Evolutionary conservation across 2,329 filamentous ascomycete species (phyloP), one percentile per base, ranked within the genome.

Genomic region (Cytospora piceae): DNA sequence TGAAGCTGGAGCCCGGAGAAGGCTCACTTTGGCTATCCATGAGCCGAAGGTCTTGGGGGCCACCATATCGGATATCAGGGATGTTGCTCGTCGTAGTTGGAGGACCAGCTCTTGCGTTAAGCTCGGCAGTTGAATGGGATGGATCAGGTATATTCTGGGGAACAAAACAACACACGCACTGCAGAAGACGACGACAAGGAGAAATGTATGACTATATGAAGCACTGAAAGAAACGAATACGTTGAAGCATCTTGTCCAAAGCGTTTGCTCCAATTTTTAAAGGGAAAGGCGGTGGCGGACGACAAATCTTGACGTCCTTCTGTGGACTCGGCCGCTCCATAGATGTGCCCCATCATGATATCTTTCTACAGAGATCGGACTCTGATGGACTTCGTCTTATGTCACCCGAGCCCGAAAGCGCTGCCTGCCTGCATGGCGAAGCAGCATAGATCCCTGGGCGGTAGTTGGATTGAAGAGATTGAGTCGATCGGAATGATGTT

Each of bases 181-280:
- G 20, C 34, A 29, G 39, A 51, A 12, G 4, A 32, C 29, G 15
- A 51, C n/a, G 15, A 62, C 22, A 17, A 49, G 37, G 22, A 62
- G 53, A 27, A 29, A 22, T 20, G 20, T 39, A n/a, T 46, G 17
- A 15, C 31, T 27, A n/a, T 39, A 14, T 24, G 11, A 27, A 52
- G 42, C 7, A 11, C 22, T 22, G 22, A 22, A 39, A 34, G 22
- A 52, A 17, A 37, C 22, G 12, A 17, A 24, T 22, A 31, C 6
- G 53, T 17, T 29, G 11, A 20, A 29, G 9, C 12, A 17, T 42
- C 56, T 46, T 39, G 37, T n/a, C 51, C 20, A 60, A 31, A 59
- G 37, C 61, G 49, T 31, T 53, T 64, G 34, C 29, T 59, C 27
- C 22, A 54, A 53, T 31, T 54, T 59, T 55, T 56, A 29, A 54